Evolutionary conservation across 768 basidiomycete species (phyloP).

Genomic region (Pisolithus marmoratus): DNA sequence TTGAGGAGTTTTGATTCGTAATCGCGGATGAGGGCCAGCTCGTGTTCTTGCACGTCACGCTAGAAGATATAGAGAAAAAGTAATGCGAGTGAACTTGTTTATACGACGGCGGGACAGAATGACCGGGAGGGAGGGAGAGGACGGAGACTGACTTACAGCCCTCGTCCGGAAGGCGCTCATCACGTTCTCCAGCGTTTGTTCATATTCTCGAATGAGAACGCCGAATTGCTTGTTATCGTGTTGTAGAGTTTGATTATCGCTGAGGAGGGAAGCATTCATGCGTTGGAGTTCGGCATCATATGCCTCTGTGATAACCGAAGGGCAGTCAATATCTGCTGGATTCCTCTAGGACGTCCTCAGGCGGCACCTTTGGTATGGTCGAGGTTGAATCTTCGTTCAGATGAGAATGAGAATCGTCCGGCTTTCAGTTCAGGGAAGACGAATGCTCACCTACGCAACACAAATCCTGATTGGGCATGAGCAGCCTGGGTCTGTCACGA

Average conservation of each 20-base stretch:
- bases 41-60: slow-evolving; percentile 91
- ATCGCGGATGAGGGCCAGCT: slow-evolving; percentile 82
- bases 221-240: slow-evolving; percentile 97
- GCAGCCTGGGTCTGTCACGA: slow-evolving; percentile 73
- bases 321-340: not conserved
- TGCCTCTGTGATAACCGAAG: slow-evolving; percentile 51
- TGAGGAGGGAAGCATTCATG: slow-evolving; percentile 72
- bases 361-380: slow-evolving; percentile 76
- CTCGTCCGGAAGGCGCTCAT: slow-evolving; percentile 89
- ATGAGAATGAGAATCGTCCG: not conserved
- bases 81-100: not conserved
- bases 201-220: slow-evolving; percentile 89
- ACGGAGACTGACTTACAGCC: slow-evolving; percentile 56
- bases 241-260: slow-evolving; percentile 80
- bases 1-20: slow-evolving; percentile 83
- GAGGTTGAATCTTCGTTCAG: slow-evolving; percentile 63
- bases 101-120: not conserved
- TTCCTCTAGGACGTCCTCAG: not conserved
- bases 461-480: slow-evolving; percentile 89
- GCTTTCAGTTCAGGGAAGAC: not conserved
- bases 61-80: slow-evolving; percentile 24
- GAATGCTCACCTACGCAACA: slow-evolving; percentile 63
- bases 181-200: slow-evolving; percentile 89
- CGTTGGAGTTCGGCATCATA: slow-evolving; percentile 87
- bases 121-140: not conserved